These are phyloP conservation scores for Beauveria caledonica DNA, from an alignment of 2,329 filamentous ascomycete genomes.

Conservation along the genomic window DNA sequence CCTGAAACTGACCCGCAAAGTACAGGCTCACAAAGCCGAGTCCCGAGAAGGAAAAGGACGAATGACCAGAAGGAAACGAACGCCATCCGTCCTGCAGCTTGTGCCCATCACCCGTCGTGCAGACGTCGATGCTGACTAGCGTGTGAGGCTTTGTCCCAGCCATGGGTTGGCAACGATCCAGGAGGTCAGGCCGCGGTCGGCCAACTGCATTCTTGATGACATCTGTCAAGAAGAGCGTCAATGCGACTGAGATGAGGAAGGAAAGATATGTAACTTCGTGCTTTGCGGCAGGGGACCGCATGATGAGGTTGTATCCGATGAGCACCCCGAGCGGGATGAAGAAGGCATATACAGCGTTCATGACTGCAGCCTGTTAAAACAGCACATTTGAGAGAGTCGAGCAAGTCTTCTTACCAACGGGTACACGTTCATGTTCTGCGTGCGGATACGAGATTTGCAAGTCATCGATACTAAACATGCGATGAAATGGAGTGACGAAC, in stretches of 20 bases:
- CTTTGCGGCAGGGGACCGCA: constrained; percentile 63
- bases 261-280: constrained; percentile 79
- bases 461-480: constrained; percentile 87
- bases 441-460: constrained; percentile 78
- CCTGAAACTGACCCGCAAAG: constrained; percentile 56
- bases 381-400: background rate
- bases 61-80: constrained; percentile 75
- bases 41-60: constrained; percentile 70
- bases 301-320: constrained; percentile 53
- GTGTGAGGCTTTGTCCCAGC: constrained; percentile 36
- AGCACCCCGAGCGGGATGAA: constrained; percentile 62
- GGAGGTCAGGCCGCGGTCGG: constrained; percentile 54
- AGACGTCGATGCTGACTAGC: constrained; percentile 59
- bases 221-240: constrained; percentile 80
- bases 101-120: constrained; percentile 62
- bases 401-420: constrained; percentile 49
- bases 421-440: constrained; percentile 73
- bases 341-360: constrained; percentile 74
- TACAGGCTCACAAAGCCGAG: constrained; percentile 67
- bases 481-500: constrained; percentile 74
- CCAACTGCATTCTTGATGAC: constrained; percentile 84
- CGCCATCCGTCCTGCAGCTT: constrained; percentile 75
- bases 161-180: constrained; percentile 71
- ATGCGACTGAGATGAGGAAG: constrained; percentile 65
- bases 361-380: constrained; percentile 31